These are phyloP conservation scores for Dichomitus squalens DNA, from an alignment of 1,284 basidiomycete species.

Conservation along the genomic window DNA sequence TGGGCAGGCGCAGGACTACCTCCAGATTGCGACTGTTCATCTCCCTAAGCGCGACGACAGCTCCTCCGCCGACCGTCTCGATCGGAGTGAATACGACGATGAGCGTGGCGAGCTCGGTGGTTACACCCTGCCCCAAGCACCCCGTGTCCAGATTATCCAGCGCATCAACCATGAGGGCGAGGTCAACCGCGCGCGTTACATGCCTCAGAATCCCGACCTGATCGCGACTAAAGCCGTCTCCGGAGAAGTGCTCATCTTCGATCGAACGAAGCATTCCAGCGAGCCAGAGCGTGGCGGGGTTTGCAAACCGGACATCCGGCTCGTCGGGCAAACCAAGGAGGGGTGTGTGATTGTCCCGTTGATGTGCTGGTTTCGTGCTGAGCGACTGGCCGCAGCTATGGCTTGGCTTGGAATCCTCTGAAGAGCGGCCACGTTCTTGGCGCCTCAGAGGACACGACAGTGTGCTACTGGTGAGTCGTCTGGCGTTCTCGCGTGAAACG, in stretches of 20 bases:
- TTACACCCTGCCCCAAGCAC: slow-evolving; percentile 75
- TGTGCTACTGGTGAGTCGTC: slow-evolving; percentile 84
- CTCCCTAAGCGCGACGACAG: slow-evolving; percentile 80
- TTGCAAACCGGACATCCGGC: slow-evolving; percentile 89
- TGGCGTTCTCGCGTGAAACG: background rate
- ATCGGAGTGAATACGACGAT: slow-evolving; percentile 86
- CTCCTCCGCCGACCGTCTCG: slow-evolving; percentile 71
- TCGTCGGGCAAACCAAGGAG: slow-evolving; percentile 91
- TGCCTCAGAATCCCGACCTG: slow-evolving; percentile 98
- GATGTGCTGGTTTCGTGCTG: background rate
- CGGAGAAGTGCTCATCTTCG: slow-evolving; percentile 93
- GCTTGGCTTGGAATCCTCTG: slow-evolving; percentile 88
- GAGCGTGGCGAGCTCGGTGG: slow-evolving; percentile 91
- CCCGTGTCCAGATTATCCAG: slow-evolving; percentile 89
- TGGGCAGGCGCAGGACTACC: slow-evolving; percentile 91
- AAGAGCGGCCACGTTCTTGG: slow-evolving; percentile 87
- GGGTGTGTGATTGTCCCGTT: slow-evolving; percentile 60
- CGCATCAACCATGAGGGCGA: slow-evolving; percentile 96
- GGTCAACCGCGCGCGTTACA: slow-evolving; percentile 96
- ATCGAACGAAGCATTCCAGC: slow-evolving; percentile 95
- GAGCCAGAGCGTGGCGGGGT: slow-evolving; percentile 85
- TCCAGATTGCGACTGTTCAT: slow-evolving; percentile 94
- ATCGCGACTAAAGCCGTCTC: slow-evolving; percentile 93
- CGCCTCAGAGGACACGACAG: slow-evolving; percentile 94
- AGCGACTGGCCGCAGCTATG: slow-evolving; percentile 61